Evolutionary conservation across 2,329 filamentous ascomycete species (phyloP).

Genomic region (Lachnellula cervina): DNA sequence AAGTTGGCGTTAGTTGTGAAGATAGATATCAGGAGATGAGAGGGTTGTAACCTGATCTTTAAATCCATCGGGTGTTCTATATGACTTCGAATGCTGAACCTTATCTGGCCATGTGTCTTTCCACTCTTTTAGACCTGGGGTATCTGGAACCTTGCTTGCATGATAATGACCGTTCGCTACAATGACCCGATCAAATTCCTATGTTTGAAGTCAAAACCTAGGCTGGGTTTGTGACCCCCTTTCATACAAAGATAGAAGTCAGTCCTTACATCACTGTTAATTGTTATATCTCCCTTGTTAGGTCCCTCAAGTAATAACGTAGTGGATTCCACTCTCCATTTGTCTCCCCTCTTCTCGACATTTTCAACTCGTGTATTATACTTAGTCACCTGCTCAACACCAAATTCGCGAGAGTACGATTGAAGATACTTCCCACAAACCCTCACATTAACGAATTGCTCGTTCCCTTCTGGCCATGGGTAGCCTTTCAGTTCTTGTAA

Average conservation of each 20-base stretch:
- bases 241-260: background rate
- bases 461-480: slow-evolving; percentile 24
- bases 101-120: slow-evolving; percentile 46
- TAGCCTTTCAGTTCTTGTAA: slow-evolving; percentile 22
- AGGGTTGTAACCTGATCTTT: slow-evolving; percentile 36
- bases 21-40: background rate
- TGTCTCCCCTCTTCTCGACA: slow-evolving; percentile 16
- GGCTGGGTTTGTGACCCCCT: background rate
- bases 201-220: background rate
- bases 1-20: background rate
- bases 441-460: slow-evolving; percentile 22
- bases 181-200: slow-evolving; percentile 58
- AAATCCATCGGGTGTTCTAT: slow-evolving; percentile 57
- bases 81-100: slow-evolving; percentile 68
- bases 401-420: slow-evolving; percentile 15
- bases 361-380: slow-evolving; percentile 24
- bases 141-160: slow-evolving; percentile 55
- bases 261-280: slow-evolving; percentile 9
- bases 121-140: slow-evolving; percentile 55
- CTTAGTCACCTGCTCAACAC: slow-evolving; percentile 14
- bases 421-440: slow-evolving; percentile 22
- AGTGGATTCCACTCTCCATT: slow-evolving; percentile 19
- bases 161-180: slow-evolving; percentile 65
- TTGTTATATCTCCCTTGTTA: slow-evolving; percentile 1
- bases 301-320: slow-evolving; percentile 9